phyloP scores from a whole-genome alignment of 1,284 basidiomycete species.

The Ceratobasidium sp. region DNA sequence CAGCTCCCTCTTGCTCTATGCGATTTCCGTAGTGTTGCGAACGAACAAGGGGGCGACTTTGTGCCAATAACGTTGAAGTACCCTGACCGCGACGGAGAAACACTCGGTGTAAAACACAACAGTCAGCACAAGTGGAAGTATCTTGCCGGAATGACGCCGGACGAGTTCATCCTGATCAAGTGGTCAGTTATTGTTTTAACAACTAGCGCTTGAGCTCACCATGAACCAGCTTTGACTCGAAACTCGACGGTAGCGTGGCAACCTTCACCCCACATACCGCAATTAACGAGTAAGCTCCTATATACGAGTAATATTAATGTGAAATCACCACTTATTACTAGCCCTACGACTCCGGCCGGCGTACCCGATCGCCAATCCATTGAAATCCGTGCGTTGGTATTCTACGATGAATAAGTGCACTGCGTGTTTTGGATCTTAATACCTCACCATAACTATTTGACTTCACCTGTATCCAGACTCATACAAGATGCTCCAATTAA shows the following conservation, averaged over 20 bases:
- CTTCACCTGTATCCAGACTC: no score
- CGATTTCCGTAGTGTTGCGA: slow-evolving; percentile 68
- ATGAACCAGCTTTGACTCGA: slow-evolving; percentile 9
- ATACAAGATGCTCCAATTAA: no score
- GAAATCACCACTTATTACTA: slow-evolving; percentile 55
- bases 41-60: slow-evolving; percentile 61
- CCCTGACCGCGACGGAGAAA: slow-evolving; percentile 70
- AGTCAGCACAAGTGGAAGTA: slow-evolving; percentile 74
- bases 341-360: slow-evolving; percentile 65
- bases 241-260: slow-evolving; percentile 64
- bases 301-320: neutral
- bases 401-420: slow-evolving; percentile 58
- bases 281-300: slow-evolving; percentile 60
- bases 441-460: no score
- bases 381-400: slow-evolving; percentile 70
- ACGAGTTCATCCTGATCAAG: slow-evolving; percentile 75
- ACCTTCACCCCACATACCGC: slow-evolving; percentile 70
- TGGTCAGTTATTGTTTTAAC: slow-evolving; percentile 63
- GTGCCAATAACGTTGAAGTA: slow-evolving; percentile 66
- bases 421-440: neutral
- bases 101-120: slow-evolving; percentile 67
- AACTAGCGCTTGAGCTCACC: neutral
- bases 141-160: slow-evolving; percentile 69
- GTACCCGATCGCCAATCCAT: slow-evolving; percentile 69
- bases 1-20: slow-evolving; percentile 75